phyloP scores from a whole-genome alignment of 768 basidiomycete genomes.

The Hypholoma sublateritium region DNA sequence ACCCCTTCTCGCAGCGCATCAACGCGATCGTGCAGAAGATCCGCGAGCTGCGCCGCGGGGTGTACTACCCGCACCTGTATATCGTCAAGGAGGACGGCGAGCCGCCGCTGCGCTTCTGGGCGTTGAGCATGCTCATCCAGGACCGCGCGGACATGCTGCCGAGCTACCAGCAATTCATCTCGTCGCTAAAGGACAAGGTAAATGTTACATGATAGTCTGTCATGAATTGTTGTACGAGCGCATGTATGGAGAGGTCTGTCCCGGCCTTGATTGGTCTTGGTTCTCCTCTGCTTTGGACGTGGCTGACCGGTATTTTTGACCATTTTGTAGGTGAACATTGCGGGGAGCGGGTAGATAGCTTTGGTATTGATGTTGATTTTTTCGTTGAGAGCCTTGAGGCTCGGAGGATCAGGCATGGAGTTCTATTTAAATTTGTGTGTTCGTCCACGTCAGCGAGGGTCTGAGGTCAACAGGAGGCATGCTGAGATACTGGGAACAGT shows the following conservation, averaged over 20 bases:
- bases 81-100: constrained; percentile 98
- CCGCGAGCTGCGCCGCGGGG: constrained; percentile 89
- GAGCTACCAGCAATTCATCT: constrained; percentile 95
- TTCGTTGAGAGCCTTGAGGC: neutral
- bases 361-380: neutral
- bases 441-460: too few species aligned
- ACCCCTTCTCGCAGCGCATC: constrained; percentile 93
- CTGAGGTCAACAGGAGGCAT: too few species aligned
- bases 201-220: constrained; percentile 23
- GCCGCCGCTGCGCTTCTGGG: constrained; percentile 92
- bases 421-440: neutral
- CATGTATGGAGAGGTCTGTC: constrained; percentile 6
- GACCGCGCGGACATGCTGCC: constrained; percentile 94
- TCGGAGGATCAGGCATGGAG: neutral
- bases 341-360: constrained; percentile 19
- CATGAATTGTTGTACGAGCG: neutral
- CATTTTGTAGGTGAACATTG: constrained; percentile 27
- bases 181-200: constrained; percentile 89
- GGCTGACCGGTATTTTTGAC: constrained; percentile 9
- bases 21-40: constrained; percentile 94
- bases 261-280: neutral
- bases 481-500: too few species aligned
- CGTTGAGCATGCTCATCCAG: constrained; percentile 90
- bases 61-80: constrained; percentile 92
- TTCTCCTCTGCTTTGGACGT: neutral